These are phyloP conservation scores for Paramecium octaurelia DNA, from an alignment of 73 alveolate genomes.

Conservation along the genomic window DNA sequence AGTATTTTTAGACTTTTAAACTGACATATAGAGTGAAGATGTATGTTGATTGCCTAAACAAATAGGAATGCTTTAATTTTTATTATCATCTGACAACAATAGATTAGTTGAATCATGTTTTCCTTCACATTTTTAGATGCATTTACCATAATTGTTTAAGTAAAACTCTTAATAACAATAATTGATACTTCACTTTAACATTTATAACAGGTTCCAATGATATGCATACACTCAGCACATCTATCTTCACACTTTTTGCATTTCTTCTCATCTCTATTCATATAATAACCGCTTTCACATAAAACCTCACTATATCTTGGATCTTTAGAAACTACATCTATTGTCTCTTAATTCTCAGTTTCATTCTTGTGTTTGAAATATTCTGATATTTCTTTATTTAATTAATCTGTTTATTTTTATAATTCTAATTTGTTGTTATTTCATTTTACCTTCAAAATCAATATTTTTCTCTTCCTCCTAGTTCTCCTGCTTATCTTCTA, in stretches of 20 bases:
- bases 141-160: constrained; percentile 7
- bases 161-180: not conserved
- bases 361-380: not conserved
- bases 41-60: not conserved
- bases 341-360: not conserved
- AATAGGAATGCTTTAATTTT: not conserved
- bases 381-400: not conserved
- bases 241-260: not conserved
- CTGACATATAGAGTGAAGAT: not conserved
- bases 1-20: not conserved
- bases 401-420: not conserved
- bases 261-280: not conserved
- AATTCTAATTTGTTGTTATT: not conserved
- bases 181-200: constrained; percentile 16
- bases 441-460: not conserved
- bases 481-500: not conserved
- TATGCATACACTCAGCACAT: constrained; percentile 33
- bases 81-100: not conserved
- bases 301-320: not conserved
- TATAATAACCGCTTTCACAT: not conserved
- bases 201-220: not conserved
- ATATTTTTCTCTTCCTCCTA: not conserved
- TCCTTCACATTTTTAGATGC: constrained; percentile 15
- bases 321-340: not conserved
- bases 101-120: not conserved